Evolutionary conservation across 768 basidiomycete genomes (phyloP), one percentile per base, ranked within the genome.

Genomic region (Omphalotus guepiniiformis): DNA sequence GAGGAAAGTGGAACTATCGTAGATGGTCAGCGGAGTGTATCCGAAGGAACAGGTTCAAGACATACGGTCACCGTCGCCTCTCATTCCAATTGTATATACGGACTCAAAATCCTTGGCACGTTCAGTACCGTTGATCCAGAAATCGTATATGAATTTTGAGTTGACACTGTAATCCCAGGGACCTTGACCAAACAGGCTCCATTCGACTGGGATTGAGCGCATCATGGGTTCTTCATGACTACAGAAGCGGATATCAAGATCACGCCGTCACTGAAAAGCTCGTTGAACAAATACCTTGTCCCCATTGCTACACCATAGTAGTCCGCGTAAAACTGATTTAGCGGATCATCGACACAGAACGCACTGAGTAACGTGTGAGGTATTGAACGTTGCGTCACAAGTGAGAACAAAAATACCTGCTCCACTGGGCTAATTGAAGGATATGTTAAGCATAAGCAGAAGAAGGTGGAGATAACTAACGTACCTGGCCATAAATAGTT

Each of bases 161-260:
- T 85, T 86, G 12, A 63, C 66, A 29, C 63, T 70, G 56, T 80
- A 85, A 57, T 87, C 78, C 83, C 84, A 88, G 0, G 67, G 53
- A 1, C 85, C 84, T 6, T 58, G 57, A 2, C 76, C 80, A 49
- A 79, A 76, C 9, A 77, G 58, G 49, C 62, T 69, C 72, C 82
- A 88, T 58, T 87, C 83, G 50, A 75, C 72, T 3, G 85, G 83
- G 2, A 79, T 80, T 27, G 82, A 81, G 18, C 84, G 77, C 71
- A 80, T 78, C 80, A 86, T 85, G 7, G 85, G 85, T 56, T 88
- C 85, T 60, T 87, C 78, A 58, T 85, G 82, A 62, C 78, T 78
- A 28, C 12, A 27, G 6, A 19, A 38, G 36, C 19, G 9, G 42
- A 30, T 34, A 45, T 27, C 18, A 27, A 22, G 27, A n/a, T n/a